Evolutionary conservation across 2,329 filamentous ascomycete genomes (phyloP), one percentile per base, ranked within the genome.

Genomic region (Scytalidium lignicola): DNA sequence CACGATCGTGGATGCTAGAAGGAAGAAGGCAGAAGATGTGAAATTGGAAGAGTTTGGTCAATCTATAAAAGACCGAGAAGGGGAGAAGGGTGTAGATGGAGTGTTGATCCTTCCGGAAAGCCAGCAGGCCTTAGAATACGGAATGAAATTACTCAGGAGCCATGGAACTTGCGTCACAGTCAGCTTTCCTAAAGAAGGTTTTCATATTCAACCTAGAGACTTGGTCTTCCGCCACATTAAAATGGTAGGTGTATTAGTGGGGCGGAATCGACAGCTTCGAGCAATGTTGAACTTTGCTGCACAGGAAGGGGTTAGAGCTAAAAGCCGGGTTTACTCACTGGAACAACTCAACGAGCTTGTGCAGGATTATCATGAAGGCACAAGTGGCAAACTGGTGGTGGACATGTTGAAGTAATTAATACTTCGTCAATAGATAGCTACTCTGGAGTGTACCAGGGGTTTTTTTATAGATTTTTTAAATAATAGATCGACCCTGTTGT

Each of bases 101-200:
- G 69, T 73, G 12, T 66, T 75, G 28, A 66, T 74, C 12, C 58
- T 75, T 18, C 71, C 73, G 0, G 73, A 75, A 52, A 70, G 66
- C 39, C 73, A 75, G 53, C 61, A 59, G 10, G 72, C 69, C 0
- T 75, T 75, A 52, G 71, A 75, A 50, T 75, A 72, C 46, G 72
- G 70, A 7, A 64, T 74, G 58, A 56, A 56, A 3, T 57, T 75
- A 5, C 53, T 75, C 18, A 67, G 66, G 43, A 70, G 69, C 41
- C 72, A 74, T 47, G 71, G 70, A 0, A 70, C 58, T 17, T 73
- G 70, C 51, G 67, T 75, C 6, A 58, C 73, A 0, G 71, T 75
- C 1, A 73, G 70, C 0, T 75, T 74, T 56, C 72, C 72, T 0
- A 66, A 70, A 43, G 58, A 64, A 12, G 70, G 70, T 1, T 73